Evolutionary conservation across 2,329 filamentous ascomycete species (phyloP).

Genomic region (Reticulascus tulasneorum): DNA sequence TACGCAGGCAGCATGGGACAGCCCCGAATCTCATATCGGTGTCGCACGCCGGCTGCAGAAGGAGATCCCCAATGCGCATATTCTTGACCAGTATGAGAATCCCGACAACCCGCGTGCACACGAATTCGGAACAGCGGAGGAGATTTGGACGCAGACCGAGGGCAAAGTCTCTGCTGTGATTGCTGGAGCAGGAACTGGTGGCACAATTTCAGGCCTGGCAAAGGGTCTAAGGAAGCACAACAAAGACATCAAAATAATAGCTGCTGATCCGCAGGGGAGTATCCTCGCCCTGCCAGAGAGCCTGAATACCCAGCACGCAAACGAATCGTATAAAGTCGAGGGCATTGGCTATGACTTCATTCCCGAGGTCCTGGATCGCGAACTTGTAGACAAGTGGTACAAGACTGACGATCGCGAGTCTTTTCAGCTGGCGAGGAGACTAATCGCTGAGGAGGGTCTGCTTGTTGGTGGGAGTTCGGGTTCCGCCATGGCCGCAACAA

Average conservation of each 20-base stretch:
- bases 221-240: constrained; percentile 86
- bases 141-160: constrained; percentile 88
- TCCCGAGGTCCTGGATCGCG: constrained; percentile 82
- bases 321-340: constrained; percentile 94
- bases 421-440: constrained; percentile 80
- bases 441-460: constrained; percentile 92
- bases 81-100: constrained; percentile 95
- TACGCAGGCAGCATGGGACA: constrained; percentile 91
- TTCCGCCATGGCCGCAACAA: constrained; percentile 80
- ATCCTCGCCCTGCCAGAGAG: constrained; percentile 78
- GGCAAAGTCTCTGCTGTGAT: constrained; percentile 80
- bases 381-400: constrained; percentile 88
- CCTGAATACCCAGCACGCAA: constrained; percentile 75
- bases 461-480: constrained; percentile 92
- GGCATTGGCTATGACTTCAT: constrained; percentile 99
- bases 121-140: constrained; percentile 89
- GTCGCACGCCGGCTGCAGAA: constrained; percentile 87
- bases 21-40: constrained; percentile 93
- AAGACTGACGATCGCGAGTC: constrained; percentile 94
- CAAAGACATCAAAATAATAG: constrained; percentile 78
- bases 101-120: constrained; percentile 88
- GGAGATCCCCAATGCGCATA: constrained; percentile 95
- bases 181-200: constrained; percentile 90
- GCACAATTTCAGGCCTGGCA: constrained; percentile 88
- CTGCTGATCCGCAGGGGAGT: constrained; percentile 88